Evolutionary conservation across 2,329 filamentous ascomycete genomes (phyloP), one percentile per base, ranked within the genome.

Genomic region (Venturia oleaginea): DNA sequence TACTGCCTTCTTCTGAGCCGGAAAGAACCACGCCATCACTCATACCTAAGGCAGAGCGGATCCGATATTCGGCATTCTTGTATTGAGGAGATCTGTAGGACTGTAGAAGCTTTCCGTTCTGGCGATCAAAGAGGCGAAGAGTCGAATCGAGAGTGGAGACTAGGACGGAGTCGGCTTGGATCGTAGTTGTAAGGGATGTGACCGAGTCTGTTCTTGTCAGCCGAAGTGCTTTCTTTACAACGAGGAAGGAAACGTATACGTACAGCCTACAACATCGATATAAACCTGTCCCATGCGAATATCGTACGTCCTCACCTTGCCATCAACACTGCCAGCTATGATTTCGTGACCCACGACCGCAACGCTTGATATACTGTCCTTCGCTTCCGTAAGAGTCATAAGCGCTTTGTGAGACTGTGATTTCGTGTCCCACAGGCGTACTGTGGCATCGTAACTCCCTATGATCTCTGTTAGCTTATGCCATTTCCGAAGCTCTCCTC

Each of bases 231-330:
- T 2, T 62, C 22, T 32, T 61, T 19, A 46, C 15, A 34, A 59
- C n/a, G 24, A 27, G 24, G 0, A 22, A 43, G 13, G 11, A 8
- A 24, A 13, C 13, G 19, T 30, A 57, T 32, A 74, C 73, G 67
- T 71, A 72, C 80, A 82, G 63, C 84, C 84, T 62, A 94, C 77
- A 1, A 91, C 85, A 76, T 96, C 91, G 1, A 84, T 85, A 4
- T 85, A 84, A 60, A 86, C 81, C 62, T 79, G 80, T 0, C 92
- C 92, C 81, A 85, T 89, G 64, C 91, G 82, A 48, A 96, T 77
- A 77, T 97, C 93, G 76, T 97, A 97, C 66, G 82, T 82, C 63
- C 93, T 80, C 0, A 95, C 84, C 65, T 89, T 81, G 2, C 92
- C 92, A 76, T 97, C 93, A 65, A 96, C 90, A 73, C 90, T 92